Conservation (phyloP, 257 asterid genomes). For the Schizonepeta tenuifolia region DNA sequence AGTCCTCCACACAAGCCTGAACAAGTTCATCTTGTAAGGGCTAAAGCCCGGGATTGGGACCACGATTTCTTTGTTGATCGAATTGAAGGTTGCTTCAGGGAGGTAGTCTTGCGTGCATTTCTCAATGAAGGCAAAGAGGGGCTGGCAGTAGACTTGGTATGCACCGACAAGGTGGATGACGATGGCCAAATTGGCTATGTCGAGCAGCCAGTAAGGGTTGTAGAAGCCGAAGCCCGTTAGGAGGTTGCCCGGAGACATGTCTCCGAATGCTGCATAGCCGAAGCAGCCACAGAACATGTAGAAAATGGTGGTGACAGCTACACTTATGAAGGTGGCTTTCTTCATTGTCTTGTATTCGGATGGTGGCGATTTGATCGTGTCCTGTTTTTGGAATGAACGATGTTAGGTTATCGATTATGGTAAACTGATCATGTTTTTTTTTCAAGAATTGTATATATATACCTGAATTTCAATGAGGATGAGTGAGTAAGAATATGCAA, state of each 20-base stretch:
- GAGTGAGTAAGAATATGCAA: conserved; percentile 78
- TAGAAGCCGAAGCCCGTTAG: conserved; percentile 61
- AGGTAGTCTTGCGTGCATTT: conserved; percentile 16
- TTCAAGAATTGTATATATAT: conserved; percentile 1
- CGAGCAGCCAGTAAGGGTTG: conserved; percentile 59
- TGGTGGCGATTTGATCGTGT: conserved; percentile 52
- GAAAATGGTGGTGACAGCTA: conserved; percentile 50
- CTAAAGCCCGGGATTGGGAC: conserved; percentile 37
- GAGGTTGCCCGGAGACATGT: conserved; percentile 55
- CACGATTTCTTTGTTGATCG: conserved; percentile 34
- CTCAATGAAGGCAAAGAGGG: conserved; percentile 51
- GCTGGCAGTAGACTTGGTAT: conserved; percentile 60
- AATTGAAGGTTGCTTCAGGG: conserved; percentile 37
- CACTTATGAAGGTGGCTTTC: conserved; percentile 49
- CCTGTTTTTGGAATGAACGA: conserved; percentile 35
- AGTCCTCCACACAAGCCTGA: conserved; percentile 51
- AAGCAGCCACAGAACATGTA: conserved; percentile 54
- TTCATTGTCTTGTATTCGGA: conserved; percentile 57
- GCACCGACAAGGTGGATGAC: conserved; percentile 58
- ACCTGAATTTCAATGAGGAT: conserved; percentile 88
- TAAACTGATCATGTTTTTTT: background rate
- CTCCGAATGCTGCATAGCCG: conserved; percentile 61
- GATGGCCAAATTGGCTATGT: conserved; percentile 52
- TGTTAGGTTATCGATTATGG: background rate
- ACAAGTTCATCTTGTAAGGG: conserved; percentile 35